Evolutionary conservation across 2,329 filamentous ascomycete species (phyloP).

Genomic region (Penicillium expansum): DNA sequence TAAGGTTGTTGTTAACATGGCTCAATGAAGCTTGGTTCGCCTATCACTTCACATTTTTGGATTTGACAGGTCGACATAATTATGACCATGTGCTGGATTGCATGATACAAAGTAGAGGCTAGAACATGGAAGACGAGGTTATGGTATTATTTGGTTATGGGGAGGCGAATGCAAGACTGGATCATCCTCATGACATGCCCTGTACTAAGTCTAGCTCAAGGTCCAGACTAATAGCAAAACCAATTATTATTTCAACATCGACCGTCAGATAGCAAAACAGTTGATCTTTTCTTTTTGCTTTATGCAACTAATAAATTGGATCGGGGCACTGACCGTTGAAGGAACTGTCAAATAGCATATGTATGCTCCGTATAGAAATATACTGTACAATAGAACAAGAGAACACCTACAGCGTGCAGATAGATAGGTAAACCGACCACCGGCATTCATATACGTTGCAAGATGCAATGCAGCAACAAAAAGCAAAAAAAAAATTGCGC

Average conservation of each 20-base stretch:
- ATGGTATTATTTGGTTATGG: too few species aligned
- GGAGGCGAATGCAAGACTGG: background rate
- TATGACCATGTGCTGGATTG: background rate
- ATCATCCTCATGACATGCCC: background rate
- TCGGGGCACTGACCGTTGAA: conserved; percentile 1
- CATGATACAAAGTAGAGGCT: background rate
- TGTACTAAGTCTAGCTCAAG: background rate
- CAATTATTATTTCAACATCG: background rate
- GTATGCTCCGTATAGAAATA: background rate
- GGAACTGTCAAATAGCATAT: background rate
- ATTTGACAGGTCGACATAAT: background rate
- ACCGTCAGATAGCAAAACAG: background rate
- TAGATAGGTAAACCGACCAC: background rate
- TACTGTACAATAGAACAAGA: background rate
- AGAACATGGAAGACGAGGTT: background rate
- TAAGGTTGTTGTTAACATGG: conserved; percentile 4
- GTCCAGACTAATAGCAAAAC: background rate
- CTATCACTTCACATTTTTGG: background rate
- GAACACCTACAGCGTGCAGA: background rate
- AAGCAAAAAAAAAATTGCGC: background rate
- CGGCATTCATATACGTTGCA: background rate
- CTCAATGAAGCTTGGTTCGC: conserved; percentile 4
- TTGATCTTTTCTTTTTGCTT: background rate
- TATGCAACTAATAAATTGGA: conserved; percentile 4
- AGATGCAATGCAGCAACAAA: background rate